phyloP scores from a whole-genome alignment of 805 yeast genomes.

The Metschnikowia lunata region DNA sequence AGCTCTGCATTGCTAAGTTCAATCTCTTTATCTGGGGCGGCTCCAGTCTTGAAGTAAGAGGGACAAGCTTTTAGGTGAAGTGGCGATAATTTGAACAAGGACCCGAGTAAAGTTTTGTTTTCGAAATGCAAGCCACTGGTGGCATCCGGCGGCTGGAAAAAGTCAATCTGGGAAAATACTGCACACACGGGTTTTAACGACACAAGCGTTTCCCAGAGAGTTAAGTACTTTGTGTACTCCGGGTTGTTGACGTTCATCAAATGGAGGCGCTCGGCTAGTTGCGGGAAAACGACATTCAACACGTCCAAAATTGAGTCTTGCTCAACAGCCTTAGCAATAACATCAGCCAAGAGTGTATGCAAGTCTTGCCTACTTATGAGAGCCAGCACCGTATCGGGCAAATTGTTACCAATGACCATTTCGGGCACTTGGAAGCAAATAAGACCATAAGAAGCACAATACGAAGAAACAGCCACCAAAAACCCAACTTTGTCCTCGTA shows the following conservation, averaged over 20 bases:
- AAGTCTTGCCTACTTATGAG: constrained; percentile 20
- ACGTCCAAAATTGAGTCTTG: constrained; percentile 65
- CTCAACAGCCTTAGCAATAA: constrained; percentile 55
- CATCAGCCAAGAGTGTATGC: constrained; percentile 45
- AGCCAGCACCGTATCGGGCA: constrained; percentile 23
- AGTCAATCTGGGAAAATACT: constrained; percentile 51
- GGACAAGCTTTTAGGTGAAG: constrained; percentile 49
- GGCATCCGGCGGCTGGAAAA: constrained; percentile 44
- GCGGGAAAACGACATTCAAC: constrained; percentile 48
- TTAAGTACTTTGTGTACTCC: constrained; percentile 48
- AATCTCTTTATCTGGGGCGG: constrained; percentile 18
- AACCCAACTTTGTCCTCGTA: constrained; percentile 34
- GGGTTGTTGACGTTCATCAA: constrained; percentile 46
- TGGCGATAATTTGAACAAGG: constrained; percentile 73
- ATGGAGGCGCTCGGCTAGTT: constrained; percentile 34
- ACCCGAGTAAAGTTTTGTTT: constrained; percentile 65
- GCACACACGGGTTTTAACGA: constrained; percentile 59
- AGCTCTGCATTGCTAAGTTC: constrained; percentile 47
- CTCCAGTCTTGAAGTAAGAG: constrained; percentile 37
- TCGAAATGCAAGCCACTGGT: constrained; percentile 52
- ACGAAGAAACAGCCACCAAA: constrained; percentile 46
- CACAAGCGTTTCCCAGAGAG: constrained; percentile 54
- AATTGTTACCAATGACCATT: constrained; percentile 44
- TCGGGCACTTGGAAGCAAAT: constrained; percentile 69
- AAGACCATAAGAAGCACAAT: constrained; percentile 58